Evolutionary conservation across 495 filamentous ascomycete genomes (phyloP).

Genomic region (Penicillium pulvis): DNA sequence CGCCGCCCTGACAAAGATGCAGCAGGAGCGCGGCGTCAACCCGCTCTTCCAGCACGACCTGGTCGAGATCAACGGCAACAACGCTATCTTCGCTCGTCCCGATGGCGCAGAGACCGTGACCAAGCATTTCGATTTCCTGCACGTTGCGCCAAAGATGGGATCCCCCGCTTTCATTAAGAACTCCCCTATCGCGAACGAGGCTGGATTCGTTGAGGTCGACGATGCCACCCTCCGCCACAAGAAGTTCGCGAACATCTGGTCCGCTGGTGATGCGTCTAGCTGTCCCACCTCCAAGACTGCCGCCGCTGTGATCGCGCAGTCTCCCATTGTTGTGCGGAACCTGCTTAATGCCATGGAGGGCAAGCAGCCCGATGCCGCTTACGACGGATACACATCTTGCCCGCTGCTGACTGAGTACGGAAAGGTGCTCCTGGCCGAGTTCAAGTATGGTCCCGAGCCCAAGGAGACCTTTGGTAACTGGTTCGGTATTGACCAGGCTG

Average conservation of each 20-base stretch:
- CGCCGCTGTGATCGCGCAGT: conserved; percentile 64
- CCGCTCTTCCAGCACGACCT: conserved; percentile 69
- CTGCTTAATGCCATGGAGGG: conserved; percentile 55
- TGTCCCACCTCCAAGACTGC: conserved; percentile 70
- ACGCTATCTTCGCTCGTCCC: conserved; percentile 52
- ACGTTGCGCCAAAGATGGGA: conserved; percentile 64
- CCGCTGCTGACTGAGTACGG: conserved; percentile 66
- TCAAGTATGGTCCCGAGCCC: conserved; percentile 71
- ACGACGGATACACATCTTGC: conserved; percentile 72
- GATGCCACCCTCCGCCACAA: conserved; percentile 60
- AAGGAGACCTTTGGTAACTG: conserved; percentile 65
- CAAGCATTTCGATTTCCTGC: conserved; percentile 60
- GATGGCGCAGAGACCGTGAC: conserved; percentile 48
- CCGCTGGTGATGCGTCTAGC: conserved; percentile 67
- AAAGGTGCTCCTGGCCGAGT: conserved; percentile 70
- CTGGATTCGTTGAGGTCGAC: conserved; percentile 67
- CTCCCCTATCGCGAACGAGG: conserved; percentile 58
- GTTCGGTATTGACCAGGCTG: conserved; percentile 60
- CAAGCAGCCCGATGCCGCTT: conserved; percentile 50
- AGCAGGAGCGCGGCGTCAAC: conserved; percentile 64
- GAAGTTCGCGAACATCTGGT: conserved; percentile 67
- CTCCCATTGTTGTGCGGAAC: conserved; percentile 61
- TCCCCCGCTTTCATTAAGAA: conserved; percentile 61
- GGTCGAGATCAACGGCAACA: conserved; percentile 59
- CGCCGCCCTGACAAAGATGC: conserved; percentile 59